phyloP scores from a whole-genome alignment of 306 rosid genomes.

The Heteromeles arbutifolia region DNA sequence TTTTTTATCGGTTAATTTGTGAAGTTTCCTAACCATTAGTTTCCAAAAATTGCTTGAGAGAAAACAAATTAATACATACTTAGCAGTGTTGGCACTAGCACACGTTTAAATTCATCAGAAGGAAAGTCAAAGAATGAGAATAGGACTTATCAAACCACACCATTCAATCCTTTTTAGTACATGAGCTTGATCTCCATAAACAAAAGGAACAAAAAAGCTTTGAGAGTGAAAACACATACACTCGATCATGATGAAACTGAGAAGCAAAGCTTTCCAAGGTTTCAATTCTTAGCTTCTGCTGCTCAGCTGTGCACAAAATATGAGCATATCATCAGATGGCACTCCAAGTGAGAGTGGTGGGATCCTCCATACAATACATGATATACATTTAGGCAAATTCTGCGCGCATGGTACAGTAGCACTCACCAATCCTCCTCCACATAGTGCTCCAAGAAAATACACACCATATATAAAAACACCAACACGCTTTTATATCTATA shows the following conservation, averaged over 20 bases:
- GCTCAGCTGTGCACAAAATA: slow-evolving; percentile 6
- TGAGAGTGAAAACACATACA: slow-evolving; percentile 9
- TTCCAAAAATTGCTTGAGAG: neutral
- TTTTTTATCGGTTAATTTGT: neutral
- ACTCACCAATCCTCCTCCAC: slow-evolving; percentile 38
- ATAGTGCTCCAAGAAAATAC: slow-evolving; percentile 20
- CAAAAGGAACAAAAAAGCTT: neutral
- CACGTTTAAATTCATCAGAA: neutral
- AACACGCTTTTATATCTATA: neutral
- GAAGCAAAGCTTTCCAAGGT: neutral
- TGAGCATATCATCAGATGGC: neutral
- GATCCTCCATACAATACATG: slow-evolving; percentile 18
- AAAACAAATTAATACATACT: neutral
- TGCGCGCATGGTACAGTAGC: slow-evolving; percentile 77
- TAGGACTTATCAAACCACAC: slow-evolving; percentile 26
- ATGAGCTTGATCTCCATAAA: slow-evolving; percentile 7
- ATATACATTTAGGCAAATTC: slow-evolving; percentile 12
- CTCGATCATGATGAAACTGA: neutral
- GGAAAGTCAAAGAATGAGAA: slow-evolving; percentile 30
- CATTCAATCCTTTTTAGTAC: slow-evolving; percentile 9
- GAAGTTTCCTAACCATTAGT: neutral
- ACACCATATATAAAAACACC: neutral
- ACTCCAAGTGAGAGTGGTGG: slow-evolving; percentile 27
- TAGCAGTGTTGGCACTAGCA: neutral
- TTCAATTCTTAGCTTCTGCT: neutral